Percentiles rank a stretch among this genome's conserved stretches.
Evolutionary conservation across 805 yeast species (phyloP).

Genomic region (Ogataea saltuana): DNA sequence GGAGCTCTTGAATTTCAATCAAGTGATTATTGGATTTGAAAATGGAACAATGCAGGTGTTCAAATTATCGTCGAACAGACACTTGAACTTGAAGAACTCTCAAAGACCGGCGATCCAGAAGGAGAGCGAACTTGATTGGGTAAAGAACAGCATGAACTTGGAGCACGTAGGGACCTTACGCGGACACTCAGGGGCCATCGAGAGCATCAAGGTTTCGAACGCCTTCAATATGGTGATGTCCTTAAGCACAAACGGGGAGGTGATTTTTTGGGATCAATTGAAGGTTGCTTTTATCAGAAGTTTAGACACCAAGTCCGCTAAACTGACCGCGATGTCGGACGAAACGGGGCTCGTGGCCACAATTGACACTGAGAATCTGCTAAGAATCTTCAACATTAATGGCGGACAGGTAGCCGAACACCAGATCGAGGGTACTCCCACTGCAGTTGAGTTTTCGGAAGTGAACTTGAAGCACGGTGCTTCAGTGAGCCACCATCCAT

Average conservation of each 20-base stretch:
- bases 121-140: conserved; percentile 4
- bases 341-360: conserved; percentile 56
- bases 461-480: conserved; percentile 11
- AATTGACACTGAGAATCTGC: conserved; percentile 21
- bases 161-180: conserved; percentile 40
- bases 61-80: conserved; percentile 18
- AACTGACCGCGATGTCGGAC: conserved; percentile 48
- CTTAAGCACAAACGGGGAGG: conserved; percentile 54
- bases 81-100: conserved; percentile 46
- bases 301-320: conserved; percentile 19
- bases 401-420: conserved; percentile 43
- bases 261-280: conserved; percentile 66
- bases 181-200: conserved; percentile 56
- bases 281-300: conserved; percentile 50
- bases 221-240: conserved; percentile 57
- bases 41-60: conserved; percentile 59
- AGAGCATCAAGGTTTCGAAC: conserved; percentile 47
- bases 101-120: conserved; percentile 21
- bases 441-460: conserved; percentile 24
- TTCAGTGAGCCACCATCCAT: conserved; percentile 20
- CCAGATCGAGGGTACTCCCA: conserved; percentile 17
- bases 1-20: conserved; percentile 42
- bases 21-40: conserved; percentile 50
- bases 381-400: conserved; percentile 52
- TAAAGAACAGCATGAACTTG: conserved; percentile 5